phyloP scores from a whole-genome alignment of 108 stramenopile genomes.

The Pseudonitzschia pungens region DNA sequence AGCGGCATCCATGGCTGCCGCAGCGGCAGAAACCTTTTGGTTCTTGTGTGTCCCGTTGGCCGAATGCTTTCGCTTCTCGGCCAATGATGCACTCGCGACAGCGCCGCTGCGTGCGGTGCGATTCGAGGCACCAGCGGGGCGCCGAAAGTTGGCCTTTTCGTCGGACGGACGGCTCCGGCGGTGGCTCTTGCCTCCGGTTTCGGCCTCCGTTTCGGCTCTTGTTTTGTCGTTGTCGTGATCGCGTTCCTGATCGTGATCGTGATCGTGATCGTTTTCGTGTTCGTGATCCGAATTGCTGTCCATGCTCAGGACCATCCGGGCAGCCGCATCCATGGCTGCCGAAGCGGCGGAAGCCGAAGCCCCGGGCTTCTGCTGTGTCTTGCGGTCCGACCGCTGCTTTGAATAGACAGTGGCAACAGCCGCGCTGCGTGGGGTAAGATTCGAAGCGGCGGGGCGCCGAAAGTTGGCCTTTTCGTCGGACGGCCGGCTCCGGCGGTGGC shows the following conservation, averaged over 20 bases:
- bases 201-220: background rate
- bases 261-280: too few relatives aligned
- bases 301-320: too few relatives aligned
- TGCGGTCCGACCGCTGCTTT: too few relatives aligned
- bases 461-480: slow-evolving; percentile 26
- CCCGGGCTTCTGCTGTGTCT: too few relatives aligned
- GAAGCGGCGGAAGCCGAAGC: background rate
- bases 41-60: background rate
- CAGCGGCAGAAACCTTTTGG: background rate
- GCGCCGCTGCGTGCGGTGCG: background rate
- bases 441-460: background rate
- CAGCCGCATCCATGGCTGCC: background rate
- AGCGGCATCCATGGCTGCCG: background rate
- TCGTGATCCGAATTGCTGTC: too few relatives aligned
- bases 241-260: too few relatives aligned
- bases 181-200: background rate
- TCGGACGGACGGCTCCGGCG: slow-evolving; percentile 15
- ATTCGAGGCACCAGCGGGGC: background rate
- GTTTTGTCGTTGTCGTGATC: too few relatives aligned
- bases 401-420: too few relatives aligned
- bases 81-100: background rate
- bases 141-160: slow-evolving; percentile 22
- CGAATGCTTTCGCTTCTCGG: background rate
- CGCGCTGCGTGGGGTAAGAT: background rate
- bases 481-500: slow-evolving; percentile 4